Evolutionary conservation across 2,329 filamentous ascomycete genomes (phyloP), one percentile per base, ranked within the genome.

Genomic region (Coleophoma crateriformis): DNA sequence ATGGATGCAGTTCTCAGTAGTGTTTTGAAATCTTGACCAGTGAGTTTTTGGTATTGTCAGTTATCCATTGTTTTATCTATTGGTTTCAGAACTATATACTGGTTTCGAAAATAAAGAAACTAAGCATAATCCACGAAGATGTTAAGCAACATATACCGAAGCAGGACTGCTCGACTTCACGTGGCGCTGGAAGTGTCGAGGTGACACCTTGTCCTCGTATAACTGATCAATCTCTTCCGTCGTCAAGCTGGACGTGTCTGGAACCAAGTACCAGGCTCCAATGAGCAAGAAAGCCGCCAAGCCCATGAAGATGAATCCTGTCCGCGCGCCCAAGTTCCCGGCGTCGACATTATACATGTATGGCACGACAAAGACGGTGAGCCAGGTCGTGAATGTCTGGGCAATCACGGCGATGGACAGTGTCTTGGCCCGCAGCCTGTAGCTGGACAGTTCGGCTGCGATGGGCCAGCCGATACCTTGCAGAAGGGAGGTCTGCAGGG

Each of bases 181-280:
- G 27, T 27, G 27, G 27, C 27, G 27, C 27, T 27, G 27, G 8
- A 27, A 27, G 27, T 27, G 27, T 27, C 27, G 27, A 27, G 27
- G 27, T 27, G 27, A 27, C 8, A 27, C 27, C 27, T 27, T 27
- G 6, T 27, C 27, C 27, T 49, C 50, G 48, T 57, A 58, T 33
- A 57, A 35, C 11, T 22, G 38, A 59, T 80, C 76, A 50, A 81
- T 74, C 55, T 79, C 74, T 35, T 65, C 64, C 1, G 71, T 64
- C 2, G 62, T 72, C 17, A 74, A 62, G 35, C 14, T 13, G 4
- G 72, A 73, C 65, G 78, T 79, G 58, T 82, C 78, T 0, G 79
- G 78, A 0, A 81, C 64, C 34, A 67, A 64, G 11, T 69, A 62
- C 64, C 68, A 82, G 0, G 71, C 68, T 0, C 71, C 42, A 2